Conservation (phyloP, 2,329 filamentous ascomycete species). For the Mycosphaerella sp. region DNA sequence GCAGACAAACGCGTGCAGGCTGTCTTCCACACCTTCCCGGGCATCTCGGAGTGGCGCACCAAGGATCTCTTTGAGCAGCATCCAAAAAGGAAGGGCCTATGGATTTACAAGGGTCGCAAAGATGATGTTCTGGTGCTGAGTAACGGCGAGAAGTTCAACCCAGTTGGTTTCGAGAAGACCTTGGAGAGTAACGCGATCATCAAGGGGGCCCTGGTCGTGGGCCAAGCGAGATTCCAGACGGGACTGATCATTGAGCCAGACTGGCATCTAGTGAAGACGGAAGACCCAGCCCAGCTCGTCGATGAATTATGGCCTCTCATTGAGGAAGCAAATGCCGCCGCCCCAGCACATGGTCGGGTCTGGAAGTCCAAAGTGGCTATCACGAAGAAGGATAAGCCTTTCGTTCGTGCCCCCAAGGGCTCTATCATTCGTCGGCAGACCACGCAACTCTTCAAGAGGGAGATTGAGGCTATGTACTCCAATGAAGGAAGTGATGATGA, state of each 20-base stretch:
- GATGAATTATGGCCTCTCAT: constrained; percentile 19
- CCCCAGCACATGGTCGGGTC: constrained; percentile 38
- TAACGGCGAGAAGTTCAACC: constrained; percentile 31
- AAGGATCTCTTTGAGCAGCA: constrained; percentile 31
- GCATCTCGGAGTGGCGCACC: constrained; percentile 32
- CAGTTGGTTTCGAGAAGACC: constrained; percentile 20
- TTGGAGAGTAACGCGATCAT: constrained; percentile 27
- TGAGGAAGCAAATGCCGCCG: constrained; percentile 15
- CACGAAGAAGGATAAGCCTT: constrained; percentile 42
- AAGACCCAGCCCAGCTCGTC: constrained; percentile 10
- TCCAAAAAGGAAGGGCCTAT: constrained; percentile 25
- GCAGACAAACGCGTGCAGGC: constrained; percentile 16
- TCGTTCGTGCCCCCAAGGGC: constrained; percentile 28
- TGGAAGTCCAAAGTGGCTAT: constrained; percentile 42
- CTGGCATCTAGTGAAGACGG: constrained; percentile 19
- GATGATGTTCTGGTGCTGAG: constrained; percentile 30
- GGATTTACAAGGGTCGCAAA: constrained; percentile 27
- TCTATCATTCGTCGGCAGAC: constrained; percentile 16
- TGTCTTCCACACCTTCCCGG: constrained; percentile 32
- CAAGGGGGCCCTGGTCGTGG: constrained; percentile 33
- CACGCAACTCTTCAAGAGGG: constrained; percentile 37
- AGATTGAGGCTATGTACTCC: constrained; percentile 46
- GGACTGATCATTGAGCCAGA: constrained; percentile 31
- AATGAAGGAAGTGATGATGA: constrained; percentile 20
- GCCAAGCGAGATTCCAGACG: constrained; percentile 31